Conservation (phyloP, 2,329 filamentous ascomycete species). For the Colletotrichum neosansevieriae region DNA sequence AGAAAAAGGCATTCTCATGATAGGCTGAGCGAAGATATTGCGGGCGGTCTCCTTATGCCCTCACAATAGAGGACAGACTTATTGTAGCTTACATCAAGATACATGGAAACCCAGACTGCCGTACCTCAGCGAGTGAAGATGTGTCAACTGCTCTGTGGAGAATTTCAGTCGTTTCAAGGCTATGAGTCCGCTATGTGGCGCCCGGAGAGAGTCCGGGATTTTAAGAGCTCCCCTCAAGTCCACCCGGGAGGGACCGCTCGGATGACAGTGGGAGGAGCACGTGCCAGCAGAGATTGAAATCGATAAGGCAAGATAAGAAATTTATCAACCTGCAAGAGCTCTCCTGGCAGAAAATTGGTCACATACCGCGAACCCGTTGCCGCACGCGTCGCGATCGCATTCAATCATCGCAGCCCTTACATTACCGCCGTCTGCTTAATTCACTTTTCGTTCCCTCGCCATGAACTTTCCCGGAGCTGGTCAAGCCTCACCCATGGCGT, state of each 20-base stretch:
- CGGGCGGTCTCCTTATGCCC: constrained; percentile 14
- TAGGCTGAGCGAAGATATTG: constrained; percentile 26
- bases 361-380: constrained; percentile 24
- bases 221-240: neutral
- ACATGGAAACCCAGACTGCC: neutral
- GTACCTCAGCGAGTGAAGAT: neutral
- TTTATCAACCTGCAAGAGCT: constrained; percentile 49
- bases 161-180: too few species aligned
- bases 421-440: neutral
- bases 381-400: constrained; percentile 29
- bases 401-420: neutral
- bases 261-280: constrained; percentile 24
- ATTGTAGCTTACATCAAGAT: constrained; percentile 27
- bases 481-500: constrained; percentile 10
- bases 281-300: neutral
- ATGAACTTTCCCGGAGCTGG: constrained; percentile 55
- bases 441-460: neutral
- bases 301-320: constrained; percentile 38
- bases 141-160: neutral
- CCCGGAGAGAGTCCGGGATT: constrained; percentile 18
- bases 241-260: constrained; percentile 18
- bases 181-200: neutral
- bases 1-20: constrained; percentile 28
- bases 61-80: constrained; percentile 28
- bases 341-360: constrained; percentile 54